Evolutionary conservation across 2,329 filamentous ascomycete genomes (phyloP).

Genomic region (Rhexocercosporidium sp.): DNA sequence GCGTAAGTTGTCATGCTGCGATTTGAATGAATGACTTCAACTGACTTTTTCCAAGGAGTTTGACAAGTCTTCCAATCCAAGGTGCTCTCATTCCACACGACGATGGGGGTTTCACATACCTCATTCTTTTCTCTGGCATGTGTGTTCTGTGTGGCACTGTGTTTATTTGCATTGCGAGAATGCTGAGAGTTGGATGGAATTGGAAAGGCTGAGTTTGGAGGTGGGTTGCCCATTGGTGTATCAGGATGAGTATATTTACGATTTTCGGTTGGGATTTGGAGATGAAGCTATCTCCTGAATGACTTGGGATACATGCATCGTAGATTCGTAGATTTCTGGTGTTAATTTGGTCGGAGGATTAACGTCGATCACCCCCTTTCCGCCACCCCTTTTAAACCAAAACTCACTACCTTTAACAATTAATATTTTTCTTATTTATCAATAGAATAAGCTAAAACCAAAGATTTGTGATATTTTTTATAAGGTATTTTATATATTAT

Average conservation of each 20-base stretch:
- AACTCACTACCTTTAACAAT: no score
- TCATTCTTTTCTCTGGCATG: slow-evolving; percentile 68
- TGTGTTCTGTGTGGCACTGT: slow-evolving; percentile 49
- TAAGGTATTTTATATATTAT: no score
- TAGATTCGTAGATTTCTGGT: not conserved
- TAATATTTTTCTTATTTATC: no score
- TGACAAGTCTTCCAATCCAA: slow-evolving; percentile 69
- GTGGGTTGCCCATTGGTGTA: not conserved
- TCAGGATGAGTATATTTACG: not conserved
- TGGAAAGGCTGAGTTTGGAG: not conserved
- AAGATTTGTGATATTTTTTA: no score
- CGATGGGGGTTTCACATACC: slow-evolving; percentile 45
- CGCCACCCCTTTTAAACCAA: no score
- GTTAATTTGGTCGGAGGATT: not conserved
- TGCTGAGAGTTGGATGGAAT: slow-evolving; percentile 15
- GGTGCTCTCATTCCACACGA: slow-evolving; percentile 61
- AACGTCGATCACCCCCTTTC: no score
- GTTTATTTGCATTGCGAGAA: slow-evolving; percentile 41
- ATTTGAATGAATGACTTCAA: slow-evolving; percentile 35
- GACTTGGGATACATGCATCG: not conserved
- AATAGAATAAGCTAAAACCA: no score
- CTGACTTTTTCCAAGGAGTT: slow-evolving; percentile 61
- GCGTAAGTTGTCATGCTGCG: slow-evolving; percentile 54
- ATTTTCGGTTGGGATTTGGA: not conserved
- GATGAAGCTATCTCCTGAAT: not conserved